Base-by-base conservation (phyloP, 768 basidiomycete species). In the Xerocomellus intermedius region DNA sequence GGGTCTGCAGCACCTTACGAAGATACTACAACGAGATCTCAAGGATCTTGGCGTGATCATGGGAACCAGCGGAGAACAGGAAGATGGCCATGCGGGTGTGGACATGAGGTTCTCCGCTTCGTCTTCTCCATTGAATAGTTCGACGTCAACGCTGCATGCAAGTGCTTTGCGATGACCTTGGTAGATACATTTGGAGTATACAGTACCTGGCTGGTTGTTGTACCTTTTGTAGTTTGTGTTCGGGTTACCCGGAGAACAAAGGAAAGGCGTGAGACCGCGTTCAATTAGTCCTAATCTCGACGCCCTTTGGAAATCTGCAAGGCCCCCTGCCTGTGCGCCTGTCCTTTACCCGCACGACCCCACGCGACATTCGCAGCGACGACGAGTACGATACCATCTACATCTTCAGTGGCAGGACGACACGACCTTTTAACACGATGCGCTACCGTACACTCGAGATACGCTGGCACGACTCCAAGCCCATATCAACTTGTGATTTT, bases 401-500 rank as follows among this genome's bases (percentile, higher is more conserved):
- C 39, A 42, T 42, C 45, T 19, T 17, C 13, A 33, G 37, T 22
- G 2, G 37, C 8, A 33, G 35, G n/a, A 48, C 48, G 43, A 57
- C 56, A 51, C 56, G 37, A 24, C 46, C 41, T n/a, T n/a, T n/a
- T 4, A 26, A 35, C 52, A 60, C 57, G 57, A 94, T 94, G 91
- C 86, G 91, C 57, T 91, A 89, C 70, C 82, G 89, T 56, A 93
- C 92, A 4, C 82, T 95, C 42, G 94, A 95, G 76, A 97, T 97
- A 67, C 82, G 94, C 60, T 97, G 94, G 94, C 94, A 97, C 79
- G 94, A 94, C 77, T 85, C 82, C 71, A 92, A 92, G 67, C 94
- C 94, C 42, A 95, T 99, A 73, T 95, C 93, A 42, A 91, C 94
- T 16, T 93, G 91, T 72, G 97, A 99, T 78, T 97, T 97, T 68